Conservation (phyloP, 768 basidiomycete genomes). For the Hericium rajendrae region DNA sequence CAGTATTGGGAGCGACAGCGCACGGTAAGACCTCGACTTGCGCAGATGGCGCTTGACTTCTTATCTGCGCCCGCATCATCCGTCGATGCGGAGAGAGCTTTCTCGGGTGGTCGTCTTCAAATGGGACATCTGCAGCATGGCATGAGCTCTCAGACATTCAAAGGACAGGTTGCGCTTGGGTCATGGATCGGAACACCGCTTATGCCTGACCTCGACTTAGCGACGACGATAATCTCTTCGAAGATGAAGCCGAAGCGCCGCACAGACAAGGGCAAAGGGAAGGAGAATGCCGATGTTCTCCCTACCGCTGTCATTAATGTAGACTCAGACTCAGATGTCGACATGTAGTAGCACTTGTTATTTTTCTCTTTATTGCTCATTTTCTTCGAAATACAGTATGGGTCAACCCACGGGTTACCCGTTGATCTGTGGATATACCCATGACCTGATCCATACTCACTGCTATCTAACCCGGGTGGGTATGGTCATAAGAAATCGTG, state of each 20-base stretch:
- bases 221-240: not conserved
- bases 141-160: conserved; percentile 26
- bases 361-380: not conserved
- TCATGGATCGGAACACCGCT: conserved; percentile 19
- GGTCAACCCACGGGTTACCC: not conserved
- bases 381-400: not conserved
- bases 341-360: not conserved
- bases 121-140: conserved; percentile 26
- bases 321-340: not conserved
- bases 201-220: conserved; percentile 7
- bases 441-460: not conserved
- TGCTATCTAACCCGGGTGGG: not conserved
- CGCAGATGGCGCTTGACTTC: not conserved
- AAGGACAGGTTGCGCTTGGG: conserved; percentile 19
- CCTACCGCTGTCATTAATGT: not conserved
- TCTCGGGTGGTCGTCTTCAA: conserved; percentile 23
- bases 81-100: conserved; percentile 29
- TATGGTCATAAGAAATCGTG: not conserved
- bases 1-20: conserved; percentile 5
- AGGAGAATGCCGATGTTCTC: not conserved
- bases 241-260: not conserved
- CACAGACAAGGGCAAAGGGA: not conserved
- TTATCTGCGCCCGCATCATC: conserved; percentile 14
- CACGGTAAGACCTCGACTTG: not conserved
- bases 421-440: not conserved